phyloP scores from a whole-genome alignment of 176 grass and related monocot genomes.

The Saccharum spontaneum region DNA sequence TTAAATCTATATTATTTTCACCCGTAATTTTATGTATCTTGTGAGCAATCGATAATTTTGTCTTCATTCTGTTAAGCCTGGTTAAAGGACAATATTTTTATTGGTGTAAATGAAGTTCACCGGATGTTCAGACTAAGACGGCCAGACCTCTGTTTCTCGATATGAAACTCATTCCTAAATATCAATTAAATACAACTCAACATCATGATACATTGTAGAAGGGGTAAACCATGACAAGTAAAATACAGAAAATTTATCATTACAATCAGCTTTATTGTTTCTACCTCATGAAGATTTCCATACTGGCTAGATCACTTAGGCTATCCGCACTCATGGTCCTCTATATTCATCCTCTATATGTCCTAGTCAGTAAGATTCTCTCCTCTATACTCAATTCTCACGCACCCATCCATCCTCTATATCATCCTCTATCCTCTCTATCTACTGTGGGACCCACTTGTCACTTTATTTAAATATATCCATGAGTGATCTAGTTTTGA shows the following conservation, averaged over 20 bases:
- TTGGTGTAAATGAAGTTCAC: neutral
- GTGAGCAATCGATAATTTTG: neutral
- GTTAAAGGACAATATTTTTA: neutral
- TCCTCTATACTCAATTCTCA: too few species aligned
- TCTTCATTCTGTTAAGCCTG: neutral
- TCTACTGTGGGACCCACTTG: too few species aligned
- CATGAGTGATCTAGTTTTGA: too few species aligned
- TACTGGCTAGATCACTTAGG: neutral
- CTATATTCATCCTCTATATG: too few species aligned
- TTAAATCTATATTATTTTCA: neutral
- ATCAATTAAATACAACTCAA: neutral
- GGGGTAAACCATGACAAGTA: neutral
- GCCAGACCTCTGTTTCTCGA: neutral
- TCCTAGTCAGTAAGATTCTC: too few species aligned
- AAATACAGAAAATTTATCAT: neutral
- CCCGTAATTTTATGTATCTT: neutral
- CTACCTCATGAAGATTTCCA: neutral
- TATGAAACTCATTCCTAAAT: neutral
- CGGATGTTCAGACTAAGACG: neutral
- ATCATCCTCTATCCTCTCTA: too few species aligned
- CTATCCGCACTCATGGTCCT: too few species aligned
- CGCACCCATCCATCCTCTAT: too few species aligned
- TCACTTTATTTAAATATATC: too few species aligned
- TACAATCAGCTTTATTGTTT: slow-evolving; percentile 23
- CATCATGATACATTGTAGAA: neutral